These are phyloP conservation scores for Podosphaera fusca DNA, from an alignment of 2,329 filamentous ascomycete species.

Conservation along the genomic window DNA sequence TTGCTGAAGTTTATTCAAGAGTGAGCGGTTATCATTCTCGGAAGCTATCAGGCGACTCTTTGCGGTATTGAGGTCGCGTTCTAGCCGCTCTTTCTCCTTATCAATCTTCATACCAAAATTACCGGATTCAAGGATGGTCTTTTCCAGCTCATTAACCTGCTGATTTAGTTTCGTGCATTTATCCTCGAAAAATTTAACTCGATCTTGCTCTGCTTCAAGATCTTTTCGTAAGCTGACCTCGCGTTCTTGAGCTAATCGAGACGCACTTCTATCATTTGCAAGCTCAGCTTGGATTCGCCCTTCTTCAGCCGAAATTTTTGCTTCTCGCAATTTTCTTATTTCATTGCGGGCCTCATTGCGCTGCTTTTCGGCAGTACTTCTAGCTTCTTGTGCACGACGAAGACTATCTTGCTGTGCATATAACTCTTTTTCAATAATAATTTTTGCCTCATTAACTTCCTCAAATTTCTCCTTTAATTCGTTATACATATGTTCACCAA, in stretches of 20 bases:
- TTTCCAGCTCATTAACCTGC: conserved; percentile 67
- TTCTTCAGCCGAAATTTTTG: conserved; percentile 69
- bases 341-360: conserved; percentile 76
- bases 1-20: conserved; percentile 94
- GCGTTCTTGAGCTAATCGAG: conserved; percentile 54
- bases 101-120: conserved; percentile 78
- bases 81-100: conserved; percentile 78
- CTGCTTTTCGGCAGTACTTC: conserved; percentile 59
- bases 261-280: conserved; percentile 57
- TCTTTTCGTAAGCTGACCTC: conserved; percentile 58
- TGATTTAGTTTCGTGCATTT: conserved; percentile 56
- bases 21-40: conserved; percentile 81
- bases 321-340: conserved; percentile 57
- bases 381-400: conserved; percentile 62
- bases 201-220: conserved; percentile 53
- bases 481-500: conserved; percentile 71
- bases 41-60: conserved; percentile 77
- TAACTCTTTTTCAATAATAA: conserved; percentile 92
- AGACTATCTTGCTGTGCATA: conserved; percentile 87
- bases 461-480: conserved; percentile 69
- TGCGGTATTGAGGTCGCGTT: conserved; percentile 74
- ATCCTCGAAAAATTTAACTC: conserved; percentile 55
- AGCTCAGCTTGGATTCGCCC: conserved; percentile 64
- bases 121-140: conserved; percentile 71
- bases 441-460: conserved; percentile 76